Base-by-base conservation (phyloP, 306 rosid species). In the Betula pendula region DNA sequence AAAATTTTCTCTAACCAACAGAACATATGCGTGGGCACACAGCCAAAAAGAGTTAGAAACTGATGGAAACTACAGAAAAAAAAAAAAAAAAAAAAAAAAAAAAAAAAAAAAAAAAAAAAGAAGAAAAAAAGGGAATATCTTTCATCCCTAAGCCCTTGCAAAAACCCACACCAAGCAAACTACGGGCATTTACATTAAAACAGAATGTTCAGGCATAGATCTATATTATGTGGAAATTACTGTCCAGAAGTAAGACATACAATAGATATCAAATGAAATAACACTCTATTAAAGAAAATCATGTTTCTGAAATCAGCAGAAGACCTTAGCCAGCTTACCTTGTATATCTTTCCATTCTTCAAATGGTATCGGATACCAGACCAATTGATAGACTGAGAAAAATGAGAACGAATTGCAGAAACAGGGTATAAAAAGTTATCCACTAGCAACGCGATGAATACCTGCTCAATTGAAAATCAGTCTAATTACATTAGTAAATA, bases 301-400 rank as follows among this genome's bases (percentile, higher is more conserved):
- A 58, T 59, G 76, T 45, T 59, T 29, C 60, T 68, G 29, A 51
- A 77, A 71, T 50, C 67, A 31, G 71, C 72, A 79, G 38, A 68
- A 74, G 77, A 52, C n/a, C 70, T 45, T 51, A 20, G 73, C 66
- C 50, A 76, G 74, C 77, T 71, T 87, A 96, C 99, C 94, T 89
- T 88, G 77, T 24, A 70, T 77, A 96, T 85, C 89, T 91, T 96
- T 60, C 99, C 99, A 73, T 90, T 89, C 87, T 87, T 91, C 79
- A 96, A 84, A 85, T 96, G 80, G 76, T 96, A 96, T 45, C 85
- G 80, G 58, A 91, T 96, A 50, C 99, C 99, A 20, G 99, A 96
- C 99, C 99, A 96, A 68, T 91, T 96, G 84, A 96, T 96, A 29
- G 90, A 89, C 70, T 96, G 97, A 71, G 97, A 78, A 78, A 91